Conservation (phyloP, 2,329 filamentous ascomycete genomes). For the Colletotrichum ledebouriae region DNA sequence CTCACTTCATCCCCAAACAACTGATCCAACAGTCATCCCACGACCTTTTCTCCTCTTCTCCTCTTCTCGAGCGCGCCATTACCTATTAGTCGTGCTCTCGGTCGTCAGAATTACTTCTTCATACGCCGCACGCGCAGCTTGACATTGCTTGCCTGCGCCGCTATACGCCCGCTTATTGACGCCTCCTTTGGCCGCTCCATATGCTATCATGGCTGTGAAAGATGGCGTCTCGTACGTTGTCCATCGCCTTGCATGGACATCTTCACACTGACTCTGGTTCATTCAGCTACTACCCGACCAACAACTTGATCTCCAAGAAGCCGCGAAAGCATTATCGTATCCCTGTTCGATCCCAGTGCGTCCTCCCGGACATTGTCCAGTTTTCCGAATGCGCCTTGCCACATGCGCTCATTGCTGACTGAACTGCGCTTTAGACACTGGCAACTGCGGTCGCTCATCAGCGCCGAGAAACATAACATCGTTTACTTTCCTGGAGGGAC, state of each 20-base stretch:
- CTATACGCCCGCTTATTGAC: slow-evolving; percentile 35
- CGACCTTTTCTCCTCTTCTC: slow-evolving; percentile 8
- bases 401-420: slow-evolving; percentile 27
- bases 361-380: slow-evolving; percentile 12
- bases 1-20: slow-evolving; percentile 27
- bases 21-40: slow-evolving; percentile 28
- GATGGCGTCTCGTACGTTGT: slow-evolving; percentile 43
- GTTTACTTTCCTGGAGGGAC: slow-evolving; percentile 87
- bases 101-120: neutral
- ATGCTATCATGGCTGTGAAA: slow-evolving; percentile 66
- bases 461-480: slow-evolving; percentile 79
- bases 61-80: neutral
- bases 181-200: slow-evolving; percentile 31
- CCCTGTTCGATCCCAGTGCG: slow-evolving; percentile 73
- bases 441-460: slow-evolving; percentile 92
- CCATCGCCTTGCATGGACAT: slow-evolving; percentile 3
- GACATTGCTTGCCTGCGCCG: slow-evolving; percentile 14
- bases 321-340: slow-evolving; percentile 77
- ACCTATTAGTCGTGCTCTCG: neutral
- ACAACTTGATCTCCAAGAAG: slow-evolving; percentile 71
- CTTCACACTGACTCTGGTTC: slow-evolving; percentile 15
- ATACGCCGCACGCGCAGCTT: slow-evolving; percentile 6
- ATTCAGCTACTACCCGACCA: slow-evolving; percentile 73
- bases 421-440: slow-evolving; percentile 71
- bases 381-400: slow-evolving; percentile 8